Evolutionary conservation across 139 green algal genomes (phyloP).

Genomic region (Pseudopediastrum boryanum): DNA sequence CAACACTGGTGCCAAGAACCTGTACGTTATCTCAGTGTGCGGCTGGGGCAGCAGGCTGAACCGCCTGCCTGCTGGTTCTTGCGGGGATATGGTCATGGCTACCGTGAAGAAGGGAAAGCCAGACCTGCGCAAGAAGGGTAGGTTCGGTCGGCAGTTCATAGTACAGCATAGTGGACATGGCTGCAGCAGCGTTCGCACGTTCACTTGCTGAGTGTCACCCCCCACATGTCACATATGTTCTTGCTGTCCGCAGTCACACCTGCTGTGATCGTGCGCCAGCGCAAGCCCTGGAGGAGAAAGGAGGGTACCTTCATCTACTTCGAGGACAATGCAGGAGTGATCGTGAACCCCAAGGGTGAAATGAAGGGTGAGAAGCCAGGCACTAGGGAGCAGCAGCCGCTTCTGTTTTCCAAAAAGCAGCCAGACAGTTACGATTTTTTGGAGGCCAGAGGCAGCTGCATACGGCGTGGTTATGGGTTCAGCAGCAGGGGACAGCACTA

Average conservation of each 20-base stretch:
- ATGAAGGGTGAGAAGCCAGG: conserved; percentile 95
- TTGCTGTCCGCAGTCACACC: conserved; percentile 65
- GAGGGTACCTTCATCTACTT: conserved; percentile 99
- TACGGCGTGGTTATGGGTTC: too few species aligned
- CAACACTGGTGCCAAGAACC: conserved; percentile 99
- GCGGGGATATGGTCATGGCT: conserved; percentile 98
- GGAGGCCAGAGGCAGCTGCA: too few species aligned
- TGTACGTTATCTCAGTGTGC: conserved; percentile 98
- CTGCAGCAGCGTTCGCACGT: background rate
- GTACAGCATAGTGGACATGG: background rate
- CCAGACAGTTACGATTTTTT: background rate
- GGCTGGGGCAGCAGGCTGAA: conserved; percentile 96
- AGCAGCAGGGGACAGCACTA: too few species aligned
- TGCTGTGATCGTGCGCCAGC: conserved; percentile 96
- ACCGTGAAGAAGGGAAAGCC: conserved; percentile 99
- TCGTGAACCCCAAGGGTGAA: conserved; percentile 99
- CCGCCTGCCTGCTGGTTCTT: conserved; percentile 86
- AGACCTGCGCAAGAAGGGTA: conserved; percentile 99
- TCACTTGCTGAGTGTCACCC: background rate
- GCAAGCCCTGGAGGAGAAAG: conserved; percentile 98
- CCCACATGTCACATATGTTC: background rate
- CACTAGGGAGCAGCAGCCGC: background rate
- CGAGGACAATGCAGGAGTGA: conserved; percentile 99
- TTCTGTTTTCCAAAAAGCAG: background rate
- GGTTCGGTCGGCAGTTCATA: conserved; percentile 5